phyloP scores from a whole-genome alignment of 306 rosid species.

The Dalbergia cochinchinensis region DNA sequence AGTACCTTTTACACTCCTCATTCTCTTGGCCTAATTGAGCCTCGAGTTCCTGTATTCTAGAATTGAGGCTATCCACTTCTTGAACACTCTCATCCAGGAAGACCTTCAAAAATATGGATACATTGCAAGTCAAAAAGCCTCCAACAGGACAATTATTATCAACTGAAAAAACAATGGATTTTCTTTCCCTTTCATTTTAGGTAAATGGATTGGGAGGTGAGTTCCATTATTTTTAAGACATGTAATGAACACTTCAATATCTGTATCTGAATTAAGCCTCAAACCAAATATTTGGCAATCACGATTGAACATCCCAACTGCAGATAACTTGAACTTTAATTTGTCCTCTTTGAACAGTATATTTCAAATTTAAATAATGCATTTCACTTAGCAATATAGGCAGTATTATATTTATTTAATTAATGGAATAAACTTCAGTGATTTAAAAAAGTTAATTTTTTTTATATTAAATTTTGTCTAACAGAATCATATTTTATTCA shows the following conservation, averaged over 20 bases:
- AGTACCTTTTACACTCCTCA: constrained; percentile 81
- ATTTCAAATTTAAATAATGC: neutral
- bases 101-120: constrained; percentile 57
- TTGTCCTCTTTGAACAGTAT: constrained; percentile 19
- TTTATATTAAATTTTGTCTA: neutral
- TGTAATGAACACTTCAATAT: constrained; percentile 24
- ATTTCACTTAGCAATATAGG: neutral
- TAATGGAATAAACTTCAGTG: neutral
- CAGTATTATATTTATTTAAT: neutral
- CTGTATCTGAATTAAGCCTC: constrained; percentile 25
- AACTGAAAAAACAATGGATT: constrained; percentile 11
- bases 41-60: constrained; percentile 90
- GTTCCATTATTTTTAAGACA: constrained; percentile 32
- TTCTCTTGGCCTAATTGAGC: constrained; percentile 75
- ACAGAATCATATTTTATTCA: constrained; percentile 2
- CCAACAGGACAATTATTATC: constrained; percentile 20
- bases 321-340: constrained; percentile 1
- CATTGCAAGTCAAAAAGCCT: constrained; percentile 37
- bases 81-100: constrained; percentile 75
- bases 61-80: constrained; percentile 85
- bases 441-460: neutral
- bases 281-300: constrained; percentile 27
- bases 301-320: constrained; percentile 7
- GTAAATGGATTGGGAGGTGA: constrained; percentile 32
- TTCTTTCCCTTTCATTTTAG: constrained; percentile 15